These are phyloP conservation scores for Skeletonema menzelii DNA, from an alignment of 108 stramenopile genomes.

Conservation along the genomic window DNA sequence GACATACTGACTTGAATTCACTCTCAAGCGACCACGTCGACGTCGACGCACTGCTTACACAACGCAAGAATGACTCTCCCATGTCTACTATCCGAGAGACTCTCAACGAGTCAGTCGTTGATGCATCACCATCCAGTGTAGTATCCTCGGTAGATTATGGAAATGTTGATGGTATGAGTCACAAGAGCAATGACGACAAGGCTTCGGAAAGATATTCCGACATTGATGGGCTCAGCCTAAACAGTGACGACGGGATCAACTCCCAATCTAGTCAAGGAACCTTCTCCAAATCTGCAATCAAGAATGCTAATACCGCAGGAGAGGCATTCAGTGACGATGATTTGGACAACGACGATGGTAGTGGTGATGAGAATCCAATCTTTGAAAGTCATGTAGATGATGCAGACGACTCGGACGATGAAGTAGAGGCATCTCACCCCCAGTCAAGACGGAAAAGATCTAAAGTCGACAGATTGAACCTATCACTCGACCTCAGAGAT, in stretches of 20 bases:
- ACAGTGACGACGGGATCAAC: background rate
- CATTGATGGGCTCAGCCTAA: background rate
- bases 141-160: background rate
- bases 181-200: background rate
- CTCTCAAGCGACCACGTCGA: conserved; percentile 17
- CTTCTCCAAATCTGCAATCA: conserved; percentile 1
- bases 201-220: background rate
- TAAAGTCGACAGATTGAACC: background rate
- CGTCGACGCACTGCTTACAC: conserved; percentile 5
- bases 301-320: background rate
- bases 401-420: background rate
- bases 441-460: background rate
- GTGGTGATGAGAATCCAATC: background rate
- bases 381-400: background rate
- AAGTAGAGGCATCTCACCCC: background rate
- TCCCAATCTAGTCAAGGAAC: background rate
- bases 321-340: background rate
- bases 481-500: background rate
- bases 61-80: conserved; percentile 1
- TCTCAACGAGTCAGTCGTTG: conserved; percentile 1
- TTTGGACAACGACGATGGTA: background rate
- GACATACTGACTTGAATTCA: conserved; percentile 8
- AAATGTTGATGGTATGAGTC: background rate
- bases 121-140: conserved; percentile 6
- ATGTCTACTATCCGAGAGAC: conserved; percentile 18